Conservation (phyloP, 2,329 filamentous ascomycete genomes). For the Cercospora nicotianae region DNA sequence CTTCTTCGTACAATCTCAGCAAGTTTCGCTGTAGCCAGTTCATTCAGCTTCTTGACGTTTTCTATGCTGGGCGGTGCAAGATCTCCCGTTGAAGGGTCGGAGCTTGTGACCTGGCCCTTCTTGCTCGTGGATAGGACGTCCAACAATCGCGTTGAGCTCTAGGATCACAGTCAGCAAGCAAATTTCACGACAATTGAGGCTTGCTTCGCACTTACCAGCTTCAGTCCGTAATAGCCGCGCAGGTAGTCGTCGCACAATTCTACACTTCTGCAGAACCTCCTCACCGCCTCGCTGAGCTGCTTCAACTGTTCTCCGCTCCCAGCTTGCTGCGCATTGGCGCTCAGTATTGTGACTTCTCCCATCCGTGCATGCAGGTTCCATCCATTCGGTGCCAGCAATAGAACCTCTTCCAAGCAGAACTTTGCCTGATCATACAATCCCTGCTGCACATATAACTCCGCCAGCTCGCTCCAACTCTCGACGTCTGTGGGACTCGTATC, state of each 20-base stretch:
- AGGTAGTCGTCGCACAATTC: constrained; percentile 93
- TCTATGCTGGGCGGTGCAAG: constrained; percentile 55
- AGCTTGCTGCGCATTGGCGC: constrained; percentile 42
- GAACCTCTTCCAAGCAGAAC: constrained; percentile 84
- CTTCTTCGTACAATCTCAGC: constrained; percentile 71
- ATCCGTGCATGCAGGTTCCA: constrained; percentile 95
- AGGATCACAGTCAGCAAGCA: constrained; percentile 8
- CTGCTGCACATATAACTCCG: constrained; percentile 79
- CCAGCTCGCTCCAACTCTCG: constrained; percentile 89
- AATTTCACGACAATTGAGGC: no score
- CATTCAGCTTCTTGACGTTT: constrained; percentile 67
- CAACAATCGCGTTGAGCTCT: constrained; percentile 31
- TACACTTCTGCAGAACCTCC: constrained; percentile 84
- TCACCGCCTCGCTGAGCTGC: constrained; percentile 70
- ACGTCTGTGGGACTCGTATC: constrained; percentile 85
- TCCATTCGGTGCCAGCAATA: constrained; percentile 83
- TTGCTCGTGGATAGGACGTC: constrained; percentile 28
- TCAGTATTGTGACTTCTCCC: constrained; percentile 79
- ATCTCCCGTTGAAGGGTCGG: constrained; percentile 39
- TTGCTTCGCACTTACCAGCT: constrained; percentile 50
- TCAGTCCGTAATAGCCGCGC: constrained; percentile 88
- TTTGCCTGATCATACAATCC: constrained; percentile 80
- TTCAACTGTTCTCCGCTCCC: constrained; percentile 42
- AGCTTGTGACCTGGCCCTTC: constrained; percentile 37
- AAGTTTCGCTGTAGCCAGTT: constrained; percentile 71